Percentiles rank a stretch among this genome's conserved stretches.
Conservation (phyloP, 163 green algal species). For the Picocystis sp. region DNA sequence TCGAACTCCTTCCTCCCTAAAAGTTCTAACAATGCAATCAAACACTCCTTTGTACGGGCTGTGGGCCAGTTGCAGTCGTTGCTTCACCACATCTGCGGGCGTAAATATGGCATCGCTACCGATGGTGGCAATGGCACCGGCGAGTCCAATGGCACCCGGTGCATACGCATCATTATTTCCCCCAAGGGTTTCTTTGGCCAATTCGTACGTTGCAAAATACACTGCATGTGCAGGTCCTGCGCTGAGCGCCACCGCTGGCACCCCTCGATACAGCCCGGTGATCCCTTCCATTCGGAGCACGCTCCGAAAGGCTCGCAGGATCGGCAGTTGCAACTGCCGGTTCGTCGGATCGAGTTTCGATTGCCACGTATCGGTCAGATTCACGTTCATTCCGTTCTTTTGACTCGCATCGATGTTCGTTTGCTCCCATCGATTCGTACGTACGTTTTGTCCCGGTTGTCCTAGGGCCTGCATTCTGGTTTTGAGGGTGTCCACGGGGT, state of each 20-base stretch:
- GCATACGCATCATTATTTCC: constrained; percentile 37
- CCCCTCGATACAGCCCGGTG: constrained; percentile 71
- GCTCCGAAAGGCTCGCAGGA: not conserved
- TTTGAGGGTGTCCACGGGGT: constrained; percentile 92
- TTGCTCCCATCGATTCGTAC: too few species aligned
- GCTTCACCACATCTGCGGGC: constrained; percentile 88
- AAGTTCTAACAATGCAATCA: constrained; percentile 39
- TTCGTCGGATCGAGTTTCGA: too few species aligned
- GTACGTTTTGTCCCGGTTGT: not conserved
- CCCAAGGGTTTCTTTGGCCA: constrained; percentile 48
- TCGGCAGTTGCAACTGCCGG: not conserved
- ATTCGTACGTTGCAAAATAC: constrained; percentile 89
- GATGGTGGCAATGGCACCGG: constrained; percentile 66
- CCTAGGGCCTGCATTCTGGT: constrained; percentile 75
- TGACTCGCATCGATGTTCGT: too few species aligned
- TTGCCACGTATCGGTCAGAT: not conserved
- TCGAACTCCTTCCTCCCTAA: constrained; percentile 45
- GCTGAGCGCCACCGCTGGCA: constrained; percentile 58
- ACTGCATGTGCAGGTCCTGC: constrained; percentile 82
- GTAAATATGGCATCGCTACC: constrained; percentile 82
- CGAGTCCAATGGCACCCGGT: constrained; percentile 28
- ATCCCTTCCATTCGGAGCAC: constrained; percentile 4
- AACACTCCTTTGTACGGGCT: constrained; percentile 44
- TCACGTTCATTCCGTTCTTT: too few species aligned
- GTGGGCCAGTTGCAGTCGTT: constrained; percentile 70